phyloP scores from a whole-genome alignment of 2,329 filamentous ascomycete species.

The Fusarium sp. region DNA sequence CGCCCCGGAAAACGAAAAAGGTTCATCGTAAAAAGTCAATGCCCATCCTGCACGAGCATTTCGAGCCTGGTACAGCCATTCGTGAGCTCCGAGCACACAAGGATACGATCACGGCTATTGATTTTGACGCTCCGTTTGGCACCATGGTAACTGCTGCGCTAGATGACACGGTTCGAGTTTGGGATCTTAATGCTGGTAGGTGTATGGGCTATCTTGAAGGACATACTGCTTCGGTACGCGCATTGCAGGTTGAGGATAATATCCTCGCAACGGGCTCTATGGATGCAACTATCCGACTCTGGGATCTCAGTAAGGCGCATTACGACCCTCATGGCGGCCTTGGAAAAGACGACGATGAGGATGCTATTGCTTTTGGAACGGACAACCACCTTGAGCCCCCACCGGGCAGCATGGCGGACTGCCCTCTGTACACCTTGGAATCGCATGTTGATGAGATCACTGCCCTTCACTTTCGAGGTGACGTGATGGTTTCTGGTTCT shows the following conservation, averaged over 20 bases:
- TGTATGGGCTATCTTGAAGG: constrained; percentile 94
- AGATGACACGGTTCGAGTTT: constrained; percentile 94
- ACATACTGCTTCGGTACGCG: constrained; percentile 92
- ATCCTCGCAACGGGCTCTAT: constrained; percentile 94
- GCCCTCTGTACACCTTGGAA: constrained; percentile 87
- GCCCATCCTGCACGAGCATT: constrained; percentile 95
- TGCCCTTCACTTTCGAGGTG: constrained; percentile 88
- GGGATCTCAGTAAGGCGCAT: constrained; percentile 91
- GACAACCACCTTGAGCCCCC: constrained; percentile 79
- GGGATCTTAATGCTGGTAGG: constrained; percentile 93
- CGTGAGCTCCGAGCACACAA: constrained; percentile 89
- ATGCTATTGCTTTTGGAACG: constrained; percentile 79
- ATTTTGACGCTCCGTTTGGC: constrained; percentile 98
- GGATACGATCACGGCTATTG: constrained; percentile 88
- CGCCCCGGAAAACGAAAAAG: constrained; percentile 64
- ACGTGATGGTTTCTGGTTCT: constrained; percentile 93
- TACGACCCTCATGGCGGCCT: constrained; percentile 79
- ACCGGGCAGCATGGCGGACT: constrained; percentile 87
- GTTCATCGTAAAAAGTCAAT: constrained; percentile 82
- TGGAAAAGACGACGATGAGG: constrained; percentile 72
- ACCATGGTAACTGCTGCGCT: constrained; percentile 92
- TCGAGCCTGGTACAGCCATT: constrained; percentile 89
- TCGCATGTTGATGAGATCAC: constrained; percentile 96
- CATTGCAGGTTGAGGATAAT: constrained; percentile 95
- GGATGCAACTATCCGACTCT: constrained; percentile 93